A percentile compares a stretch with the other conserved stretches of the same genome.
These are phyloP conservation scores for Agrocybe pediades DNA, from an alignment of 768 basidiomycete genomes.

Conservation along the genomic window DNA sequence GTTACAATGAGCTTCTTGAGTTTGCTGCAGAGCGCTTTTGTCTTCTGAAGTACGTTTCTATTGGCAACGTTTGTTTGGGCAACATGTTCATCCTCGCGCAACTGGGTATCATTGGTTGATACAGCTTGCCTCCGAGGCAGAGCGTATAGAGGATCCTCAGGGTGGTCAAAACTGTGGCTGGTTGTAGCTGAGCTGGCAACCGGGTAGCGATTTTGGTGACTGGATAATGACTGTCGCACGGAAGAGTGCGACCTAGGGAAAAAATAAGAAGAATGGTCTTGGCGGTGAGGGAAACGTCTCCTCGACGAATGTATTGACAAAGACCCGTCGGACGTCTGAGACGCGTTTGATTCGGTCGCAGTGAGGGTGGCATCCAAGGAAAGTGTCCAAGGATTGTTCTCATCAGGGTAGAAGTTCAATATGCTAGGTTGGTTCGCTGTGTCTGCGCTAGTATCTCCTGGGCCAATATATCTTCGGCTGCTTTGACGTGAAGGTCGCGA, in stretches of 20 bases:
- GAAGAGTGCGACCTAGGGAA: conserved; percentile 6
- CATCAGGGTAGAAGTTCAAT: conserved; percentile 25
- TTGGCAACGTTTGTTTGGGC: not conserved
- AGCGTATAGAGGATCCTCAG: conserved; percentile 4
- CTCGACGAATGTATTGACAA: conserved; percentile 3
- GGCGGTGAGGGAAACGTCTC: conserved; percentile 1
- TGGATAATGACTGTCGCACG: not conserved
- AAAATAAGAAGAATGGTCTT: conserved; percentile 2
- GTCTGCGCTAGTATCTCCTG: not conserved
- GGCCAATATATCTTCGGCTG: conserved; percentile 2
- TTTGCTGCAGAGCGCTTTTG: conserved; percentile 17
- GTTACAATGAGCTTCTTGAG: conserved; percentile 16
- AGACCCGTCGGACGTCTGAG: conserved; percentile 3
- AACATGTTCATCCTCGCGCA: not conserved
- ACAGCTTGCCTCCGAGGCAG: not conserved
- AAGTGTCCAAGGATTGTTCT: conserved; percentile 31
- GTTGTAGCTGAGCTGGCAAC: not conserved
- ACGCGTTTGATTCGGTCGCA: conserved; percentile 12
- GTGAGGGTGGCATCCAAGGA: conserved; percentile 24
- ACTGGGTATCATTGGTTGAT: not conserved
- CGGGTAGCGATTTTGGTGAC: not conserved
- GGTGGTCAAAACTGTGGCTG: not conserved
- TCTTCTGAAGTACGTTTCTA: conserved; percentile 19
- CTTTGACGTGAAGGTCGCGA: conserved; percentile 3
- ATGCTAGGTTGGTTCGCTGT: not conserved